Evolutionary conservation across 768 basidiomycete species (phyloP).

Genomic region (Leccinum fibrillosum): DNA sequence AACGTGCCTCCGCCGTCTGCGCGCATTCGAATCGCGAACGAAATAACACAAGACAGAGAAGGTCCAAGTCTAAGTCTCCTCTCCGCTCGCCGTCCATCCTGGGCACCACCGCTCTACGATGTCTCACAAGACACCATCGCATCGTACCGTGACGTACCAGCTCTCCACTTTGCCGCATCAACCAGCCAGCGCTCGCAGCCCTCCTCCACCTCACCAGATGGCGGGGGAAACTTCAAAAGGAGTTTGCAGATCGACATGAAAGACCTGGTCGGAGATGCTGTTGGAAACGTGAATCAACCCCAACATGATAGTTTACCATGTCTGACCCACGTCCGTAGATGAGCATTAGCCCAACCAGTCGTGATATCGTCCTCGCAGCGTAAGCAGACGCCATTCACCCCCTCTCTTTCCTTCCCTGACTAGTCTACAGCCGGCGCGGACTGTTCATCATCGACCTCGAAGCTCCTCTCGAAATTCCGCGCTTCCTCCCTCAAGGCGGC

Average conservation of each 20-base stretch:
- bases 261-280: conserved; percentile 73
- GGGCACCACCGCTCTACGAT: conserved; percentile 31
- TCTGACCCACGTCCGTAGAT: conserved; percentile 47
- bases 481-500: conserved; percentile 94
- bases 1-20: conserved; percentile 11
- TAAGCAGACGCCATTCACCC: conserved; percentile 34
- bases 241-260: conserved; percentile 79
- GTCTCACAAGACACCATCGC: conserved; percentile 25
- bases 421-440: conserved; percentile 62
- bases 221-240: conserved; percentile 55
- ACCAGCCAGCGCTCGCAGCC: conserved; percentile 13
- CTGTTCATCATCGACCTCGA: conserved; percentile 95
- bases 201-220: conserved; percentile 41
- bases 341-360: conserved; percentile 85
- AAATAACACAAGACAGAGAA: conserved; percentile 23
- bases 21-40: conserved; percentile 21
- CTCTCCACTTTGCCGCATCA: conserved; percentile 15
- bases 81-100: conserved; percentile 32
- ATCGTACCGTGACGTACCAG: conserved; percentile 31
- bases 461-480: conserved; percentile 79
- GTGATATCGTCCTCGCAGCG: conserved; percentile 91
- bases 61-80: conserved; percentile 28
- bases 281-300: conserved; percentile 64
- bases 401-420: background rate
- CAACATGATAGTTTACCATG: background rate